Evolutionary conservation across 805 yeast species (phyloP), one percentile per base, ranked within the genome.

Genomic region (Yarrowia sp.): DNA sequence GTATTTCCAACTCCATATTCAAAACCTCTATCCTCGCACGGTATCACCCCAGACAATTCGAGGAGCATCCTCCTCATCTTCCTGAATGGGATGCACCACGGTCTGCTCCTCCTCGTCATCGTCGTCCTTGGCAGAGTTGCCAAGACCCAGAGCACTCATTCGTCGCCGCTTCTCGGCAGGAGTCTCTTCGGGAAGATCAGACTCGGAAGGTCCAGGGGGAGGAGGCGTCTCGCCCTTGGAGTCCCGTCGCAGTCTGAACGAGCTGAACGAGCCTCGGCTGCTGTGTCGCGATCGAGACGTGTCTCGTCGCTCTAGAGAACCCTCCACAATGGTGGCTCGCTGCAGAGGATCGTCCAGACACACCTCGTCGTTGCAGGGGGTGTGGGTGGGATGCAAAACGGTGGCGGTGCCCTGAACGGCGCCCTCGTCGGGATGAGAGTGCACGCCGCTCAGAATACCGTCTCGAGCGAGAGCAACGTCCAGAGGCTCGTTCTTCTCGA

Each of bases 41-140:
- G 4, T 14, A 24, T 61, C 66, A 0, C 49, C 24, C 68, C 63
- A 33, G 9, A 38, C 46, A 52, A 42, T 50, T 15, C 65, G n/a
- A 1, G 40, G 66, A 17, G 44, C 68, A 2, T 67, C 70, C 36
- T 68, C 70, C n/a, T 46, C 68, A 9, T 60, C 65, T n/a, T 68
- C 70, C 38, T 34, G 49, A 42, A 69, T 68, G 20, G 70, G 67
- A 38, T 60, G 70, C 42, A 65, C 64, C 17, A 39, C 55, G 6
- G 43, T 39, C 46, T 36, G 66, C 36, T 61, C 55, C 36, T 61
- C 53, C 36, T 46, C 53, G 19, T 61, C 53, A 24, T 55, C 61
- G 24, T 46, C 55, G 34, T 36, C 55, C 43, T 61, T 24, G n/a
- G 43, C 43, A 36, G 44, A 17, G 44, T 36, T 47, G 14, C 55